Evolutionary conservation across 768 basidiomycete species (phyloP).

Genomic region (Butyriboletus loyo): DNA sequence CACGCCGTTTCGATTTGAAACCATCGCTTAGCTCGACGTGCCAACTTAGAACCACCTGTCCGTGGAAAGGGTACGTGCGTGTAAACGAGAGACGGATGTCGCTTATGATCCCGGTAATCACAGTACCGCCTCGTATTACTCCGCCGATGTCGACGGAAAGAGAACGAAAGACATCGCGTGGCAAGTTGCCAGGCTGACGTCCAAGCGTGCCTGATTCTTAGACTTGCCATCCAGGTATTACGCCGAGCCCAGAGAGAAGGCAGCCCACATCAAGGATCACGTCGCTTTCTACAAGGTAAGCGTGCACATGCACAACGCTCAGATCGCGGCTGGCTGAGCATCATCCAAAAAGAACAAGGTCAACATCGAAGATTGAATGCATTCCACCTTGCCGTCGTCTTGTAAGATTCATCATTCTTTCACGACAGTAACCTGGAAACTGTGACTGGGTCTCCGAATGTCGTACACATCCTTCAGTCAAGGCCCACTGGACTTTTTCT

Average conservation of each 20-base stretch:
- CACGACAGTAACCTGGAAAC: neutral
- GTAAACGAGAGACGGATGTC: neutral
- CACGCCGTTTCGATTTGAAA: conserved; percentile 3
- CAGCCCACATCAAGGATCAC: conserved; percentile 59
- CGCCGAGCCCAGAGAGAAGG: conserved; percentile 51
- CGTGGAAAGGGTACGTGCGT: conserved; percentile 68
- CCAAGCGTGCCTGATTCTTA: neutral
- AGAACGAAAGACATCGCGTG: conserved; percentile 61
- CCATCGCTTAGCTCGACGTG: conserved; percentile 1
- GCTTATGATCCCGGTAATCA: neutral
- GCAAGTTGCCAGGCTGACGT: conserved; percentile 34
- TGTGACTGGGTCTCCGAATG: too few species aligned
- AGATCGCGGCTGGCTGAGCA: neutral
- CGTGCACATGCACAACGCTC: neutral
- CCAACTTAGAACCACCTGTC: conserved; percentile 48
- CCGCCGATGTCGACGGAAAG: conserved; percentile 48
- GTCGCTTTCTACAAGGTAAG: conserved; percentile 78
- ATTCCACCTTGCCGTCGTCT: neutral
- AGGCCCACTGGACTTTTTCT: too few species aligned
- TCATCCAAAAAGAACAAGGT: conserved; percentile 19
- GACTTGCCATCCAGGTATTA: conserved; percentile 55
- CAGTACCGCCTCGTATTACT: conserved; percentile 67
- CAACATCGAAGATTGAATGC: conserved; percentile 11
- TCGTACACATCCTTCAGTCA: too few species aligned
- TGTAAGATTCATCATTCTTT: neutral